Conservation (phyloP, 495 filamentous ascomycete genomes). For the Parmelia sp. region DNA sequence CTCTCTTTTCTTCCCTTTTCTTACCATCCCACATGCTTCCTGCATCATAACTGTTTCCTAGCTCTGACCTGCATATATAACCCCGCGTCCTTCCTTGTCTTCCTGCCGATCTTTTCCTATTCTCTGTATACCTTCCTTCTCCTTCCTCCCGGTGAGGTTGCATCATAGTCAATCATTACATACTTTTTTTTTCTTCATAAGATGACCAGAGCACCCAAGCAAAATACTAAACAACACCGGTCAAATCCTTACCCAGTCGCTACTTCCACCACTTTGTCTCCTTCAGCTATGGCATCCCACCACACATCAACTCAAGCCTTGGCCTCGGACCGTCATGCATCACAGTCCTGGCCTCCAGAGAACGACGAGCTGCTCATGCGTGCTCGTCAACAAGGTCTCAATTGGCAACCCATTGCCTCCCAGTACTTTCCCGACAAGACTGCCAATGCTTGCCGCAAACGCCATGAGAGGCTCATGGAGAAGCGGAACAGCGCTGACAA, state of each 20-base stretch:
- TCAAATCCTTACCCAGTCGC: conserved; percentile 15
- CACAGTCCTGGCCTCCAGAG: conserved; percentile 54
- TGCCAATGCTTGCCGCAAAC: conserved; percentile 71
- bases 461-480: conserved; percentile 69
- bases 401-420: conserved; percentile 65
- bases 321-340: conserved; percentile 37
- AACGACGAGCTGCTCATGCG: conserved; percentile 58
- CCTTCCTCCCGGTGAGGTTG: conserved; percentile 16
- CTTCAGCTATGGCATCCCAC: conserved; percentile 15
- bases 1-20: conserved; percentile 16
- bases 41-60: conserved; percentile 14
- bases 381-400: conserved; percentile 57
- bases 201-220: conserved; percentile 23
- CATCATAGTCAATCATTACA: conserved; percentile 8
- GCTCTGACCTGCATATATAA: conserved; percentile 20
- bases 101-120: conserved; percentile 15
- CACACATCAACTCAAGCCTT: conserved; percentile 13
- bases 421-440: conserved; percentile 66
- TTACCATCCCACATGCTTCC: conserved; percentile 16
- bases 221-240: conserved; percentile 11
- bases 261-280: conserved; percentile 7
- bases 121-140: conserved; percentile 19
- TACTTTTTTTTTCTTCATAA: conserved; percentile 15
- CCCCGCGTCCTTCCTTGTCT: conserved; percentile 8
- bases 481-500: conserved; percentile 50